Base-by-base conservation (phyloP, 108 stramenopile species). In the Cyclotella cryptica region DNA sequence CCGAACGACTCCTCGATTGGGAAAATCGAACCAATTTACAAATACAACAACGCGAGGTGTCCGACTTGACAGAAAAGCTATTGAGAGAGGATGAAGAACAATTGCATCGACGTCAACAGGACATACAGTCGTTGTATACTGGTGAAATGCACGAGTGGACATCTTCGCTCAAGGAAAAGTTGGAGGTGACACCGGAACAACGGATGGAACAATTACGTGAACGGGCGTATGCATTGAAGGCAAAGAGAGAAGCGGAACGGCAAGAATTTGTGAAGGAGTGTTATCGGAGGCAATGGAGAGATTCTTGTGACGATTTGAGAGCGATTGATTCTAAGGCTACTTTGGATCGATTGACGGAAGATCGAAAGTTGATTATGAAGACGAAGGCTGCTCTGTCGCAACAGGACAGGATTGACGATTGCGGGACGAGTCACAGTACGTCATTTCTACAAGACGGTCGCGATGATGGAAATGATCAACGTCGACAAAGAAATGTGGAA, bases 241-340 rank as follows among this genome's bases (percentile, higher is more conserved):
- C 24, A 0, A 69, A 58, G 27, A 60, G 86, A 35, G 86, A 87
- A 63, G 46, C 44, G 7, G 83, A 84, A 27, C 51, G 86, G 6
- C 59, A 71, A 35, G 67, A 88, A 49, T 89, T 81, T 52, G 88
- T 92, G 0, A 65, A 81, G 58, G 61, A 86, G 40, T 88, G 87
- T 59, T 89, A 87, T 75, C 71, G 87, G 35, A 52, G 78, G 45
- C 92, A 90, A 66, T 91, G 89, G 90, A 74, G 84, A 0, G 90
- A 88, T 53, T 57, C 84, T 28, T 87, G 88, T 65, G 91, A 92
- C 28, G 90, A 89, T n/a, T 74, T 90, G 24, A 84, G 92, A 35
- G 85, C 79, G 60, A 66, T 90, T 17, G 84, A 91, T 54, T 84
- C 85, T 10, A 81, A 82, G 45, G 86, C 84, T 12, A 80, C 68